Evolutionary conservation across 805 yeast species (phyloP), one percentile per base, ranked within the genome.

Genomic region (Cyberlindnera japonica): DNA sequence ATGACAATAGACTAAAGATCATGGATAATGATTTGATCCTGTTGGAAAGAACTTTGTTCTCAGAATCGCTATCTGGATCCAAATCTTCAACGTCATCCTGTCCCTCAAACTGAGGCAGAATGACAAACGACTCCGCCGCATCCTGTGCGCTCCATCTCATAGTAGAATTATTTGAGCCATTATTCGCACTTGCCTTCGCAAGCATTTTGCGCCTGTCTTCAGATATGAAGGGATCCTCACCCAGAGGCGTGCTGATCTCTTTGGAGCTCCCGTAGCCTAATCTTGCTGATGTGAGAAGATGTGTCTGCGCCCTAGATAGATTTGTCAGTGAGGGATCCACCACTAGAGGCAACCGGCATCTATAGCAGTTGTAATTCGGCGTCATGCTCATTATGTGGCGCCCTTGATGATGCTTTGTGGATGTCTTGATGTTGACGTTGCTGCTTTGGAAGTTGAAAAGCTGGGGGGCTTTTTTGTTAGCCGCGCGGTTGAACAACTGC

Each of bases 1-100:
- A 68, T 0, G 93, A 81, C 6, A 91, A 62, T 2, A 84, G 69
- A 47, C 83, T 81, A 58, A 87, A 89, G 2, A 91, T 73, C 27
- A 75, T 76, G 3, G 77, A 77, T 24, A 88, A 58, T 0, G 79
- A 69, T 33, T 72, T 71, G 17, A 79, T 61, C 32, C 79, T 62
- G 5, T 67, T 63, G 0, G 83, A 74, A 3, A 78, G 64, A 0
- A 71, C 64, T 38, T 51, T 55, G 61, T 48, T 44, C 15, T 41
- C 49, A 20, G 42, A 41, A 59, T 44, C 68, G 43, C 45, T 63
- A 28, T 41, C 37, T 10, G 47, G 45, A 11, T 36, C 42, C 7
- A 14, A 6, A 8, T 6, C 19, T 34, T 62, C 69, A 20, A 63
- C 45, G 62, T 36, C 47, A 43, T 49, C 49, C 34, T 50, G 49